These are phyloP conservation scores for Cantharellus anzutake DNA, from an alignment of 768 basidiomycete species.

Conservation along the genomic window DNA sequence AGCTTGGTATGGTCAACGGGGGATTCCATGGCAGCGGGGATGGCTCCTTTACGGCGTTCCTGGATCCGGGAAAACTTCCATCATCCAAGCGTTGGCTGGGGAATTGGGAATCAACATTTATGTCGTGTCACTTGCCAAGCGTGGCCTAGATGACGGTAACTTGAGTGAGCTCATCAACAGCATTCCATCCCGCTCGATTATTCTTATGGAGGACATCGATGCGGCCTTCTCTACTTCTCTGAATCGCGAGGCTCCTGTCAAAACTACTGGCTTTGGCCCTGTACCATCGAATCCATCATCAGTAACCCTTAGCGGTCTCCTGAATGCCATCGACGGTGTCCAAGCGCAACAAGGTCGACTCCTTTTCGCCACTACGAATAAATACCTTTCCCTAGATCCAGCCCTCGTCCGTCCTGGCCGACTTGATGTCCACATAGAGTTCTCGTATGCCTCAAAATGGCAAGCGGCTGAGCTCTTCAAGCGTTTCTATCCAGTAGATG, in stretches of 20 bases:
- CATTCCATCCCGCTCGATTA: conserved; percentile 53
- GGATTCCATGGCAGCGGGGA: conserved; percentile 66
- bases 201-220: conserved; percentile 74
- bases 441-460: conserved; percentile 49
- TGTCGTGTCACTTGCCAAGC: conserved; percentile 44
- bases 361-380: conserved; percentile 63
- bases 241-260: conserved; percentile 15
- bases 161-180: conserved; percentile 38
- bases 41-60: conserved; percentile 56
- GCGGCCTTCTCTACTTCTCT: conserved; percentile 40
- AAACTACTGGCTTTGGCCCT: neutral
- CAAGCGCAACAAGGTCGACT: conserved; percentile 70
- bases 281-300: neutral
- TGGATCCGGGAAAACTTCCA: conserved; percentile 60
- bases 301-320: conserved; percentile 51
- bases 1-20: conserved; percentile 53
- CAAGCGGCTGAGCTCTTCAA: conserved; percentile 48
- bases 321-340: conserved; percentile 66
- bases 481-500: conserved; percentile 35
- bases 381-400: conserved; percentile 46
- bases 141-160: conserved; percentile 40
- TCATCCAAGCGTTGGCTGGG: conserved; percentile 62
- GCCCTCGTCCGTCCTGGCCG: conserved; percentile 63
- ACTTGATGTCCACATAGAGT: conserved; percentile 64
- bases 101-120: conserved; percentile 59